Evolutionary conservation across 2,329 filamentous ascomycete species (phyloP).

Genomic region (Pseudogymnoascus sp.): DNA sequence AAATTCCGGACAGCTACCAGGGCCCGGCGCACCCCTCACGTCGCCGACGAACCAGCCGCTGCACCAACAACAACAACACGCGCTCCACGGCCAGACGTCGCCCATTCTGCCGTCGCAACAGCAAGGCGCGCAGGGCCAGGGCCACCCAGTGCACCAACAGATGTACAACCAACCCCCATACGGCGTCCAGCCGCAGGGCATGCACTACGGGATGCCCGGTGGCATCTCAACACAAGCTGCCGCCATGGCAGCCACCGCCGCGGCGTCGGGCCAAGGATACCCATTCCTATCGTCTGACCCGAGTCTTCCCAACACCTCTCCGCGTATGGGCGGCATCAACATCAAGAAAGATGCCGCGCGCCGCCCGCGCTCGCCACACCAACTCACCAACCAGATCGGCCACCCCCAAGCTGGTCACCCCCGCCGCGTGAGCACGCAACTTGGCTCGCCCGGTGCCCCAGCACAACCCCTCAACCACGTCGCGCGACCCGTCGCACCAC

Average conservation of each 20-base stretch:
- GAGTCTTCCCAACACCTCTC: constrained; percentile 62
- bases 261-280: constrained; percentile 67
- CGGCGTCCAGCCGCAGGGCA: constrained; percentile 61
- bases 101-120: constrained; percentile 74
- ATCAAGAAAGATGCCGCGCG: constrained; percentile 53
- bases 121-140: constrained; percentile 55
- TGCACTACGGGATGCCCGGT: constrained; percentile 76
- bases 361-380: constrained; percentile 68
- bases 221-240: constrained; percentile 62
- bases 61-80: constrained; percentile 48
- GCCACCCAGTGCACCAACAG: constrained; percentile 53
- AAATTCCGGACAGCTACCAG: constrained; percentile 46
- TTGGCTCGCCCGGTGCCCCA: constrained; percentile 64
- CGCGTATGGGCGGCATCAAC: constrained; percentile 58
- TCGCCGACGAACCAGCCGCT: constrained; percentile 65
- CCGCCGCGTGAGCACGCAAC: constrained; percentile 63
- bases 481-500: constrained; percentile 46
- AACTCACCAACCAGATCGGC: constrained; percentile 50
- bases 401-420: constrained; percentile 43
- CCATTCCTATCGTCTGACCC: constrained; percentile 67
- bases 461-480: constrained; percentile 44
- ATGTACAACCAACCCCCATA: constrained; percentile 71
- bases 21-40: constrained; percentile 47
- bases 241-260: constrained; percentile 85
- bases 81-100: constrained; percentile 58